phyloP scores from a whole-genome alignment of 371 early-diverging fungal genomes.

The Mucor irregularis region DNA sequence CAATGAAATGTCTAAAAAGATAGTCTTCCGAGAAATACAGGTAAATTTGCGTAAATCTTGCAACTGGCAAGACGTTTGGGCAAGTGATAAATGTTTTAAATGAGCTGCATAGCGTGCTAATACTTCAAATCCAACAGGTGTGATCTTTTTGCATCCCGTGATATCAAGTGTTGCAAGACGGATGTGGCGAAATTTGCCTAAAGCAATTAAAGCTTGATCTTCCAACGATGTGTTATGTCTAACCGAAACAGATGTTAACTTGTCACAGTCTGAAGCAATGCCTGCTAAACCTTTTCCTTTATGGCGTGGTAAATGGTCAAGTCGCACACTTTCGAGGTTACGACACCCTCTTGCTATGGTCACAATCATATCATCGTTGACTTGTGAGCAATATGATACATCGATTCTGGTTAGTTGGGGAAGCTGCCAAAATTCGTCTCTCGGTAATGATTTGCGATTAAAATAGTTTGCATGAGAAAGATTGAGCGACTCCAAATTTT shows the following conservation, averaged over 20 bases:
- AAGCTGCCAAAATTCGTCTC: constrained; percentile 4
- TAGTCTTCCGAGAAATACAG: neutral
- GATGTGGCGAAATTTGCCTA: constrained; percentile 38
- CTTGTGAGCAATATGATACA: constrained; percentile 29
- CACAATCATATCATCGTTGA: constrained; percentile 33
- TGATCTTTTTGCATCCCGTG: constrained; percentile 28
- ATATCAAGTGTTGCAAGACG: constrained; percentile 28
- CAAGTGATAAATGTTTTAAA: constrained; percentile 7
- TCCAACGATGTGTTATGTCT: constrained; percentile 19
- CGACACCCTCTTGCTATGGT: constrained; percentile 28
- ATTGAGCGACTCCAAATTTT: constrained; percentile 18
- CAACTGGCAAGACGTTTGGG: constrained; percentile 4
- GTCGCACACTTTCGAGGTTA: constrained; percentile 6
- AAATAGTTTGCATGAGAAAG: constrained; percentile 21
- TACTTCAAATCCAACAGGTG: constrained; percentile 17
- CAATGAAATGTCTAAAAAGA: constrained; percentile 7
- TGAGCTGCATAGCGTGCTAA: constrained; percentile 22
- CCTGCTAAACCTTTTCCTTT: constrained; percentile 31
- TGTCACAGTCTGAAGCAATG: constrained; percentile 30
- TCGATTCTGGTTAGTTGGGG: constrained; percentile 20
- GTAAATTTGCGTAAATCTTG: neutral
- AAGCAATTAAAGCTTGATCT: constrained; percentile 28
- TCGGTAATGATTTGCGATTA: constrained; percentile 7
- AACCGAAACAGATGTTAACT: constrained; percentile 20
- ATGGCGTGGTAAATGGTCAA: constrained; percentile 22